A percentile compares a stretch with the other conserved stretches of the same genome.
Evolutionary conservation across 2,329 filamentous ascomycete species (phyloP).

Genomic region (Neopestalotiopsis clavispora): DNA sequence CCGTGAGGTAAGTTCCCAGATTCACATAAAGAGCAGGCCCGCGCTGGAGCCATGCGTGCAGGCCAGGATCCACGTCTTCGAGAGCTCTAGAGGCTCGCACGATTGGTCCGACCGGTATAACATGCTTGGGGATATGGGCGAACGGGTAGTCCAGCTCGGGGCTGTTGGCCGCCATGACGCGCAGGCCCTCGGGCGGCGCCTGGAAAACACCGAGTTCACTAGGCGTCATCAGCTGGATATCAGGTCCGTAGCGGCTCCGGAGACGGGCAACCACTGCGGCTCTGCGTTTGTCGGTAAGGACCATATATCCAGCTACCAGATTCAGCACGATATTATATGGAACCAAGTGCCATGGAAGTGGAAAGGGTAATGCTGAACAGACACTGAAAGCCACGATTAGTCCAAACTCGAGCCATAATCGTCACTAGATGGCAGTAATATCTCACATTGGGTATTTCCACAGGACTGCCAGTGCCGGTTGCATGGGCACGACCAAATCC

Average conservation of each 20-base stretch:
- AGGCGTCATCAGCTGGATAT: slow-evolving; percentile 14
- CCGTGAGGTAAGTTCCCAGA: slow-evolving; percentile 37
- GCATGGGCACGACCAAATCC: slow-evolving; percentile 29
- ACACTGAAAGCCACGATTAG: not conserved
- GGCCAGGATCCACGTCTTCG: slow-evolving; percentile 40
- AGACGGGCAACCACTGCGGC: not conserved
- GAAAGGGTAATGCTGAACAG: slow-evolving; percentile 13
- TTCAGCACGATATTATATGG: slow-evolving; percentile 29
- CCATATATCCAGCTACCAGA: slow-evolving; percentile 19
- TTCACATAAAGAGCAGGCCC: slow-evolving; percentile 26
- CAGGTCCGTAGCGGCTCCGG: not conserved
- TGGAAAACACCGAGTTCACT: slow-evolving; percentile 16
- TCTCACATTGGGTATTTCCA: slow-evolving; percentile 43
- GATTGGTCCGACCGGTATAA: slow-evolving; percentile 42
- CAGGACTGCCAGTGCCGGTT: not conserved
- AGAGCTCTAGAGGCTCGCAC: slow-evolving; percentile 42
- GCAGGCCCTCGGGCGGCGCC: slow-evolving; percentile 18
- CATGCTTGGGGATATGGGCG: slow-evolving; percentile 18
- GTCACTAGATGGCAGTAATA: slow-evolving; percentile 1
- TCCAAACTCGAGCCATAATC: not conserved
- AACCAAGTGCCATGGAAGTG: slow-evolving; percentile 16
- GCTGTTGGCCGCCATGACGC: slow-evolving; percentile 23
- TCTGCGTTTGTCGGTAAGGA: not conserved
- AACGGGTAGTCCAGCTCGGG: slow-evolving; percentile 24
- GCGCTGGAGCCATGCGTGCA: slow-evolving; percentile 22